Conservation (phyloP, 345 rosid genomes). For the Moringa oleifera region DNA sequence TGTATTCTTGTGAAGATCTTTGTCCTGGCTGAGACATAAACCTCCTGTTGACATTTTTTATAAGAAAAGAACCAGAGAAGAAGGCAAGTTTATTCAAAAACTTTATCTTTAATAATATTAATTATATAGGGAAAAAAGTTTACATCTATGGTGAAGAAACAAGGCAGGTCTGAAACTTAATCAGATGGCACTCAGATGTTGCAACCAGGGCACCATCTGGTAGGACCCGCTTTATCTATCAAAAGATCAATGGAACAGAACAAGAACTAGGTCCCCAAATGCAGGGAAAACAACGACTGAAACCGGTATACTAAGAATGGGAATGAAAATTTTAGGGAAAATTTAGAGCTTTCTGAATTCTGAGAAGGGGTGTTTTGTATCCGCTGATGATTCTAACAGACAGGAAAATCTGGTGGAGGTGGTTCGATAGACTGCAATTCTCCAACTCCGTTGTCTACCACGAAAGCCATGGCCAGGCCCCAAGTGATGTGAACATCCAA, state of each 20-base stretch:
- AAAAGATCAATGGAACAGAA: constrained; percentile 14
- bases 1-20: too few relatives aligned
- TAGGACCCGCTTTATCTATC: constrained; percentile 14
- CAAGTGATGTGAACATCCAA: constrained; percentile 83
- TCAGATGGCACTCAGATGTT: constrained; percentile 12
- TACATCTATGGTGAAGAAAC: neutral
- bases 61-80: neutral
- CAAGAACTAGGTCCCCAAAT: constrained; percentile 27
- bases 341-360: too few relatives aligned
- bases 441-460: constrained; percentile 76
- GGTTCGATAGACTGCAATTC: constrained; percentile 46
- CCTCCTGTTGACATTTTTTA: too few relatives aligned
- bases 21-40: too few relatives aligned
- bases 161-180: constrained; percentile 5
- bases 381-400: constrained; percentile 33
- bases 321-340: too few relatives aligned
- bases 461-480: constrained; percentile 86
- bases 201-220: constrained; percentile 5
- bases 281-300: constrained; percentile 25
- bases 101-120: too few relatives aligned
- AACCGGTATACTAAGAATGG: constrained; percentile 4
- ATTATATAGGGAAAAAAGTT: neutral
- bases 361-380: too few relatives aligned
- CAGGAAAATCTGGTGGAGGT: constrained; percentile 69
- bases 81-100: neutral